Base-by-base conservation (phyloP, 345 rosid genomes). In the Toxicodendron radicans region DNA sequence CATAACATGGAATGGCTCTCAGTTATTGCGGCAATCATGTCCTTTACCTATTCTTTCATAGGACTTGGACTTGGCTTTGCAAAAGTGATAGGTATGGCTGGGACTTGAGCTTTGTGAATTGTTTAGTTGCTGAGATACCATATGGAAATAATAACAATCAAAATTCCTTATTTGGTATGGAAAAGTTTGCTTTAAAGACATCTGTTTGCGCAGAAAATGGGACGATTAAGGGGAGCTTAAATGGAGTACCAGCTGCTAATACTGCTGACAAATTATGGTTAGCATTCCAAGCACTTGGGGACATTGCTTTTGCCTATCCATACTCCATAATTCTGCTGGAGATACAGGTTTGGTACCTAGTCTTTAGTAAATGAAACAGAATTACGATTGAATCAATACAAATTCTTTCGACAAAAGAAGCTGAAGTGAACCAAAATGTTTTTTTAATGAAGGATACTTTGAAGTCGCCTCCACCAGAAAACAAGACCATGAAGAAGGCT, bases 281-380 rank as follows among this genome's bases (percentile, higher is more conserved):
- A 64, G 72, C 60, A 18, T 87, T 87, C 78, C 81, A 85, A 70
- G 92, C 92, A 2, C 83, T 90, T 8, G 88, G 87, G 1, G 87
- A 90, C 79, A 83, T 90, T 77, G 95, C 88, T 52, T 88, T 84
- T 53, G 87, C 87, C 1, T 90, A 88, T 77, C 92, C 92, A 1
- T 88, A 85, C 74, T 43, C 92, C 11, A 58, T 85, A 8, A 82
- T 90, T 73, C 83, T 88, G 49, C 79, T 90, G 11, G 92, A 90
- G 73, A 90, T 90, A 59, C 91, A 90, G 91, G 95, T 85, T 18
- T 46, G 35, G 21, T 51, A 32, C 68, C 62, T 41, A 27, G 46
- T 59, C 64, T 23, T 21, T 48, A 21, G 10, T 9, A 56, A 9
- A 7, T 13, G 33, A 56, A 58, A 58, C 48, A 51, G 7, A 58